phyloP scores from a whole-genome alignment of 1,139 yeast genomes.

The Hemisphaericaspora lyxosophila region DNA sequence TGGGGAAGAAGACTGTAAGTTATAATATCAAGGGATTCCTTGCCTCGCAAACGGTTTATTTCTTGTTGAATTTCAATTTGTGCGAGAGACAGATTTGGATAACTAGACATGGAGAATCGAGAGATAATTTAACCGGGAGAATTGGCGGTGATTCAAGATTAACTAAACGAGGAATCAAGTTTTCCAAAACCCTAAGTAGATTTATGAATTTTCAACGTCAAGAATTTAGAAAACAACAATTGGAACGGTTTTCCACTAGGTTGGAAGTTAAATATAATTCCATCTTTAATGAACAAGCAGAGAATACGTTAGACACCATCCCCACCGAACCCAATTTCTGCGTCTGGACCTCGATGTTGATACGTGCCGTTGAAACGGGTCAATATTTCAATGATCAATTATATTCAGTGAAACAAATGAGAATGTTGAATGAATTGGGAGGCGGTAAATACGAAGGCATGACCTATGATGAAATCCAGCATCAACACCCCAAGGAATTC shows the following conservation, averaged over 20 bases:
- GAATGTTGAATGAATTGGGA: constrained; percentile 90
- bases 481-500: constrained; percentile 72
- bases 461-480: constrained; percentile 82
- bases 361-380: constrained; percentile 77
- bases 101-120: constrained; percentile 90
- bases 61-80: constrained; percentile 83
- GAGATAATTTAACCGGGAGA: constrained; percentile 77
- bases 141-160: constrained; percentile 89
- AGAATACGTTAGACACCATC: constrained; percentile 33
- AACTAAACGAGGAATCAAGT: constrained; percentile 76
- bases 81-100: constrained; percentile 94
- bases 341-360: constrained; percentile 91
- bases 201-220: constrained; percentile 74
- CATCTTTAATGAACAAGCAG: constrained; percentile 26
- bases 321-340: constrained; percentile 71
- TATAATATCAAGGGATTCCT: constrained; percentile 89
- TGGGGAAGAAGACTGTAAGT: constrained; percentile 89
- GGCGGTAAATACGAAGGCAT: constrained; percentile 92
- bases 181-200: constrained; percentile 66
- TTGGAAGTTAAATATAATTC: constrained; percentile 42
- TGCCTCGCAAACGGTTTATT: constrained; percentile 91
- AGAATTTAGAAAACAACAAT: constrained; percentile 66
- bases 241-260: constrained; percentile 49
- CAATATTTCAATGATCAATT: constrained; percentile 68
- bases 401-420: constrained; percentile 82